Conservation (phyloP, 2,329 filamentous ascomycete genomes). For the Aureobasidium sp. region DNA sequence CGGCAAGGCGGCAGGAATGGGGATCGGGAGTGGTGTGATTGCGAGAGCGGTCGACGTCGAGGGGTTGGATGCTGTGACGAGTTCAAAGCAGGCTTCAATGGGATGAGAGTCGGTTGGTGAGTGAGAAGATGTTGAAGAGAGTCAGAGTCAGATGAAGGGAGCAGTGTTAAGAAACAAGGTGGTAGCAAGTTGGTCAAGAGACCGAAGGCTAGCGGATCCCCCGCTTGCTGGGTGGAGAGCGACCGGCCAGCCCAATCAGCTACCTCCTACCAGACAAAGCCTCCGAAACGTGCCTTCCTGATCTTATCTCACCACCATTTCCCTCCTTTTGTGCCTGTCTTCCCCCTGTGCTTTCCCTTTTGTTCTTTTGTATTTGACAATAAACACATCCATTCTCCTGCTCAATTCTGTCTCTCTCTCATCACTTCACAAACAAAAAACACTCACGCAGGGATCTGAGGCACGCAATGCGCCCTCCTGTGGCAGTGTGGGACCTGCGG, state of each 20-base stretch:
- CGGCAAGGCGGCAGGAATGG: constrained; percentile 4
- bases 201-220: constrained; percentile 6
- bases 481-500: constrained; percentile 11
- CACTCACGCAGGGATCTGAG: constrained; percentile 6
- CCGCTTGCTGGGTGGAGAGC: constrained; percentile 3
- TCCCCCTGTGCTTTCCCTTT: background rate
- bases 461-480: background rate
- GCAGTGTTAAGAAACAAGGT: background rate
- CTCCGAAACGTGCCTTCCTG: constrained; percentile 6
- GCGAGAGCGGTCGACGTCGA: background rate
- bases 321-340: background rate
- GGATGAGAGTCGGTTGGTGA: background rate
- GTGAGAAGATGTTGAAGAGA: background rate
- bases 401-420: background rate
- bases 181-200: constrained; percentile 1
- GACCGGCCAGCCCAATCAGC: constrained; percentile 1
- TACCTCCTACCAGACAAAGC: background rate
- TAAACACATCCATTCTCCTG: background rate
- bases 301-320: background rate
- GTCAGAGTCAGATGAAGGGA: constrained; percentile 1
- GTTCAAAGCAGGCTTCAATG: background rate
- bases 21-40: background rate
- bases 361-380: background rate
- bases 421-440: background rate
- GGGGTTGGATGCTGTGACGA: background rate